Evolutionary conservation across 2,329 filamentous ascomycete species (phyloP), one percentile per base, ranked within the genome.

Genomic region (Clonostachys rosea): DNA sequence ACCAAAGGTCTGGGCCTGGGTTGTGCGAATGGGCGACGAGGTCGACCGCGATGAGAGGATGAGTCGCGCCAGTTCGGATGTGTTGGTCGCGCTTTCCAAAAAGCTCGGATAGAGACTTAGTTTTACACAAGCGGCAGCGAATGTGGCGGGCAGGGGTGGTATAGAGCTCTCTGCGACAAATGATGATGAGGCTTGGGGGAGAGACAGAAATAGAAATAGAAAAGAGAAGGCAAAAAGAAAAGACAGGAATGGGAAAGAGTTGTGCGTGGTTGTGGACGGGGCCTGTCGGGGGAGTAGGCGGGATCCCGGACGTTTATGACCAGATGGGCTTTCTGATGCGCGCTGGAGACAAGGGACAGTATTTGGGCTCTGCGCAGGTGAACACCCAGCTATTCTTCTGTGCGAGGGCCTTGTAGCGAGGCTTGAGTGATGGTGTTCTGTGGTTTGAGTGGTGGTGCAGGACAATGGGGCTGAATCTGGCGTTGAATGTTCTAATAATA

Each of bases 401-500:
- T 30, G 24, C 9, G 24, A 30, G 13, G 42, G 34, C 24, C 30
- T 42, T 44, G 47, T 16, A 46, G 47, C 42, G 34, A 34, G 39
- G 44, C 44, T 48, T 24, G 46, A 30, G 18, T 39, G 36, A 39
- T 39, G 36, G 12, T 39, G 36, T n/a, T 18, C 36, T n/a, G 14
- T 39, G 36, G 36, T 18, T 49, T 42, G 51, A 43, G 45, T 47
- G 51, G 52, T 52, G 49, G 53, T 55, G 59, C 58, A 60, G 60
- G 52, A 56, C 53, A 53, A 60, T 71, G 71, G 70, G 71, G 72
- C 69, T 73, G 70, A 69, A 73, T 69, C 69, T 71, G 68, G 68
- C 64, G 68, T 58, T 69, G 65, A 66, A 64, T 68, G 70, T 75
- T 67, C 72, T 74, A 75, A 74, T 72, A 71, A 74, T 75, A 75